Percentiles rank a stretch among this genome's conserved stretches.
Conservation (phyloP, 768 basidiomycete genomes). For the Leccinum aurantiacum region DNA sequence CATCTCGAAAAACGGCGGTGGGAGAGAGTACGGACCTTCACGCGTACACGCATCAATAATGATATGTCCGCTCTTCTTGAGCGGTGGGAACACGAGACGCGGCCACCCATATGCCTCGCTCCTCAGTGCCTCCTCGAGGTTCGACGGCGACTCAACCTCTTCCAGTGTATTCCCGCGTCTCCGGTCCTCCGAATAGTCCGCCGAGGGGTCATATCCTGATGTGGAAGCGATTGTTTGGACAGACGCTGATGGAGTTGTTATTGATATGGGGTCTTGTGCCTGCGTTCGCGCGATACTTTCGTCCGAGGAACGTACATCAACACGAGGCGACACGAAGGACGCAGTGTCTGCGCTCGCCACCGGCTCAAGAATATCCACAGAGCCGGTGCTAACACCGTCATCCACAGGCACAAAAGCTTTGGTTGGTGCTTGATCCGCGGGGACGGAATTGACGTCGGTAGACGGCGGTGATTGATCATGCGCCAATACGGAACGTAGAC, state of each 20-base stretch:
- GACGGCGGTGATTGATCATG: conserved; percentile 17
- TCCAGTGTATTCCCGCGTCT: conserved; percentile 7
- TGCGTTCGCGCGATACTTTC: conserved; percentile 14
- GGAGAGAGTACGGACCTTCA: conserved; percentile 53
- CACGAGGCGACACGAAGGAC: conserved; percentile 27
- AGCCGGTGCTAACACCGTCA: conserved; percentile 19
- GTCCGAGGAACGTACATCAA: conserved; percentile 19
- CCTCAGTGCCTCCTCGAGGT: conserved; percentile 56
- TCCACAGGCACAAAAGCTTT: conserved; percentile 19
- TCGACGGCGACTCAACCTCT: conserved; percentile 23
- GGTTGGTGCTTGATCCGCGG: conserved; percentile 21
- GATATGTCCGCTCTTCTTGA: conserved; percentile 90
- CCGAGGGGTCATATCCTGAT: background rate
- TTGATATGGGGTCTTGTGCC: conserved; percentile 10
- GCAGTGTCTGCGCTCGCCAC: conserved; percentile 18
- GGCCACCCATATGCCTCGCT: conserved; percentile 87
- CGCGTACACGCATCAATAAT: conserved; percentile 86
- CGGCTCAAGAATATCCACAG: conserved; percentile 17
- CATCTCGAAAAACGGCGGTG: conserved; percentile 10
- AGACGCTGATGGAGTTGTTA: conserved; percentile 17
- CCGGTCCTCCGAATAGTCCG: conserved; percentile 2
- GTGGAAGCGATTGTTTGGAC: conserved; percentile 9
- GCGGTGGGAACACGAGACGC: conserved; percentile 85
- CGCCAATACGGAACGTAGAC: conserved; percentile 6
- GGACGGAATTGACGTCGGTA: conserved; percentile 20